phyloP scores from a whole-genome alignment of 768 basidiomycete genomes.

The Phanerochaete sordida region DNA sequence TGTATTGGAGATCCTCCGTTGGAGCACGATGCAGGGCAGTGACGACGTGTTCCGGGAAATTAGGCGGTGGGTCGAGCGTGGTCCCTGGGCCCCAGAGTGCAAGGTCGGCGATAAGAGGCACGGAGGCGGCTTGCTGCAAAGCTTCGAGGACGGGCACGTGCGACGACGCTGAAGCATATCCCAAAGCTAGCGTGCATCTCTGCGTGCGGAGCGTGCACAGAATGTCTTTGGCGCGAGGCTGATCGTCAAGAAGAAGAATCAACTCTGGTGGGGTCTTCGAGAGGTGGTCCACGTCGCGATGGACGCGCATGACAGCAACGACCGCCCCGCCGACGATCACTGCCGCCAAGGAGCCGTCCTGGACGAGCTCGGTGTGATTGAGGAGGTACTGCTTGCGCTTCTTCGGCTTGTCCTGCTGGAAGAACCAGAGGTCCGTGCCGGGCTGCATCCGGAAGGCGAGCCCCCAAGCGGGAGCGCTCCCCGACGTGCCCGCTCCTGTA shows the following conservation, averaged over 20 bases:
- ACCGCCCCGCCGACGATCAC: constrained; percentile 46
- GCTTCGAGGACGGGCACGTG: constrained; percentile 60
- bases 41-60: constrained; percentile 23
- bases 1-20: constrained; percentile 34
- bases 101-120: constrained; percentile 50
- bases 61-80: constrained; percentile 10
- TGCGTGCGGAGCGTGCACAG: background rate
- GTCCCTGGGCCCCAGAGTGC: constrained; percentile 45
- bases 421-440: constrained; percentile 16
- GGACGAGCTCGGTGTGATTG: constrained; percentile 39
- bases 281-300: constrained; percentile 52
- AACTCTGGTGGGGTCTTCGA: constrained; percentile 45
- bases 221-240: constrained; percentile 1
- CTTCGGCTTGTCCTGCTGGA: constrained; percentile 25
- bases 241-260: constrained; percentile 49
- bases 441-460: constrained; percentile 34
- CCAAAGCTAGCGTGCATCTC: constrained; percentile 45
- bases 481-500: constrained; percentile 17
- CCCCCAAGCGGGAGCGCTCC: constrained; percentile 26
- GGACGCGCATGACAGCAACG: constrained; percentile 49
- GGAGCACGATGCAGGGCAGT: constrained; percentile 28
- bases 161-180: constrained; percentile 59
- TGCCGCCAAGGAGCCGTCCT: constrained; percentile 53
- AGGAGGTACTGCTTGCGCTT: constrained; percentile 37
- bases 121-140: constrained; percentile 40